These are phyloP conservation scores for Tulasnella sp. DNA, from an alignment of 768 basidiomycete genomes.

Conservation along the genomic window DNA sequence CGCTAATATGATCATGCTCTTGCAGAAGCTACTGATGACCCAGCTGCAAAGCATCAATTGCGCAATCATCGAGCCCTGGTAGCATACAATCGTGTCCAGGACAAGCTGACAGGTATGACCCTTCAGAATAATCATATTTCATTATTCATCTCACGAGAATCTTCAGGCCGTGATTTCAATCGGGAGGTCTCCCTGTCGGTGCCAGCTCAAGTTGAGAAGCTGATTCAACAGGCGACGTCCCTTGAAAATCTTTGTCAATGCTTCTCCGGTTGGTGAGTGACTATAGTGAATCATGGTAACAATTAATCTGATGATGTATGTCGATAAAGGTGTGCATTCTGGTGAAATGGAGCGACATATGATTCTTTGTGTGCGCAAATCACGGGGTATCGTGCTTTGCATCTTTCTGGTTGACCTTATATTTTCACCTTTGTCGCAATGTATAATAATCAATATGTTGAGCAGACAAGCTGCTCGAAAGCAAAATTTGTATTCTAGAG, in stretches of 20 bases:
- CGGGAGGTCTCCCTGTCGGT: constrained; percentile 59
- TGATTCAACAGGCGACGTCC: constrained; percentile 87
- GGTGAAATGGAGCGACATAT: constrained; percentile 26
- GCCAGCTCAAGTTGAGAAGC: constrained; percentile 75
- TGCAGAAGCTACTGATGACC: constrained; percentile 36
- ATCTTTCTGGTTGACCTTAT: too few relatives aligned
- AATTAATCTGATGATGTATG: background rate
- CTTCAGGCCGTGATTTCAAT: constrained; percentile 81
- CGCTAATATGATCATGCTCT: constrained; percentile 3
- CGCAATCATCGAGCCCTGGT: constrained; percentile 81
- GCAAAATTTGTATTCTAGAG: too few relatives aligned
- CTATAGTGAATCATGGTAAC: background rate
- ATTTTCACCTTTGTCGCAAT: too few relatives aligned
- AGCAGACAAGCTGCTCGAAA: too few relatives aligned
- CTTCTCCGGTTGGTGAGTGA: constrained; percentile 77
- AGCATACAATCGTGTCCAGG: constrained; percentile 88
- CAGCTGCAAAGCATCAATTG: constrained; percentile 60
- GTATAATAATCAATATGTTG: too few relatives aligned
- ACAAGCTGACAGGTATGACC: constrained; percentile 76
- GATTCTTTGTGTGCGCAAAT: too few relatives aligned
- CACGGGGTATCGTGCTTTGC: too few relatives aligned
- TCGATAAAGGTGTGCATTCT: constrained; percentile 31
- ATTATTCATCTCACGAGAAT: background rate
- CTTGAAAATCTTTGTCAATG: constrained; percentile 94
- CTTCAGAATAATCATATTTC: background rate